Conservation (phyloP, 768 basidiomycete species). For the Lentinus tigrinus region DNA sequence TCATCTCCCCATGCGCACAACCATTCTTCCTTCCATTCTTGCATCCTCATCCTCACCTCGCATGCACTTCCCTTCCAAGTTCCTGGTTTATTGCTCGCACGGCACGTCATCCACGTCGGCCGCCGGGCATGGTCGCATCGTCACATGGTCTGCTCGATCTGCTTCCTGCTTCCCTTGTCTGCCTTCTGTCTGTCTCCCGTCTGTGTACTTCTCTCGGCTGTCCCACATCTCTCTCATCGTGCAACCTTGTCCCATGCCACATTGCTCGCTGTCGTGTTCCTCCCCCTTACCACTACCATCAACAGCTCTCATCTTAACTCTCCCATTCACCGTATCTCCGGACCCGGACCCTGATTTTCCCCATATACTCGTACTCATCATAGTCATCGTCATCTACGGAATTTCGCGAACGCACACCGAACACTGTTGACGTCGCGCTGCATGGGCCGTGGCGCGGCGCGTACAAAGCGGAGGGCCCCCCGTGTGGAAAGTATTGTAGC, state of each 20-base stretch:
- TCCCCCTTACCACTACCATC: not conserved
- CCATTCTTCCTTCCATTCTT: not conserved
- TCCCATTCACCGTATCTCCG: not conserved
- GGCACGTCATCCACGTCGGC: not conserved
- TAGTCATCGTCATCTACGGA: too few species aligned
- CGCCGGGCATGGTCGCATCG: not conserved
- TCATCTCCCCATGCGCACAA: not conserved
- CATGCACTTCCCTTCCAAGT: not conserved
- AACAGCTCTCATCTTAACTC: not conserved
- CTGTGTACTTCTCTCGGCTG: not conserved
- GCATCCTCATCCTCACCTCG: not conserved
- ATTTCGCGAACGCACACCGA: not conserved
- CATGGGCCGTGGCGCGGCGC: not conserved
- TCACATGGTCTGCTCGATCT: not conserved
- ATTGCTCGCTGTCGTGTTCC: not conserved
- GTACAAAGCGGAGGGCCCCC: not conserved
- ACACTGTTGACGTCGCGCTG: not conserved
- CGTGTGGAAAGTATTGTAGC: conserved; percentile 11
- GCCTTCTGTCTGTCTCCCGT: not conserved
- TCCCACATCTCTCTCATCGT: not conserved
- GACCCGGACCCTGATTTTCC: too few species aligned
- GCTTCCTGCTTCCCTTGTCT: not conserved
- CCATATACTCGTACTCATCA: too few species aligned
- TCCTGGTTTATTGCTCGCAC: not conserved
- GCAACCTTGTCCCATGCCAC: not conserved